Evolutionary conservation across 352 stramenopile species (phyloP), one percentile per base, ranked within the genome.

Genomic region (Phytophthora fragariae): DNA sequence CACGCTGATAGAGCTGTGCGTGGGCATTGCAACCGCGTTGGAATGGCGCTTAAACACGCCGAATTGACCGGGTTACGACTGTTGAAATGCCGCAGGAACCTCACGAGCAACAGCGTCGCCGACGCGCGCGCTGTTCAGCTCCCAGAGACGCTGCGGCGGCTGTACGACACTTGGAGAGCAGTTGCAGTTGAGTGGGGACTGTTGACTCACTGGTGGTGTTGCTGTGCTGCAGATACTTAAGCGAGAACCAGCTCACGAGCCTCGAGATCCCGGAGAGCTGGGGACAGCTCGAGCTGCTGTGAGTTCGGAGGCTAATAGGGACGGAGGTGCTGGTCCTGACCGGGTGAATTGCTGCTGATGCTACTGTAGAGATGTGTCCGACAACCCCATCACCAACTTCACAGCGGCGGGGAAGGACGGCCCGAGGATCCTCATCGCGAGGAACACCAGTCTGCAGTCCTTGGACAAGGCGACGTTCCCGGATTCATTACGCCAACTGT

Each of bases 361-460:
- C 3, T 49, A 14, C 2, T 49, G 41, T 12, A 81, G 75, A 35
- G 58, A 76, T 65, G 71, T 79, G 3, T 81, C 75, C 4, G 50
- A 73, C 46, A 81, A 81, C 41, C 67, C 67, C 2, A 81, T 81
- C 54, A 35, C 47, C n/a, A 65, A 68, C 17, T 68, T 81, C 11
- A 65, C 71, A 17, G 33, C 55, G 5, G 15, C 52, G 14, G 68
- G 66, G 27, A 76, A 81, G 46, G 11, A 63, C 19, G 75, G 75
- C 12, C 75, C 71, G 0, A 61, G 49, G 17, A 44, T 44, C 14
- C 66, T 81, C 2, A 33, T 81, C 0, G 75, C 75, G 24, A 71
- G 58, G 24, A 79, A 79, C 21, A 71, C 65, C 5, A 76, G 56
- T 37, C 37, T 77, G 31, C 11, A 27, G 14, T 64, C 70, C 41